Evolutionary conservation across 306 rosid genomes (phyloP), one percentile per base, ranked within the genome.

Genomic region (Vigna reflexopilosa): DNA sequence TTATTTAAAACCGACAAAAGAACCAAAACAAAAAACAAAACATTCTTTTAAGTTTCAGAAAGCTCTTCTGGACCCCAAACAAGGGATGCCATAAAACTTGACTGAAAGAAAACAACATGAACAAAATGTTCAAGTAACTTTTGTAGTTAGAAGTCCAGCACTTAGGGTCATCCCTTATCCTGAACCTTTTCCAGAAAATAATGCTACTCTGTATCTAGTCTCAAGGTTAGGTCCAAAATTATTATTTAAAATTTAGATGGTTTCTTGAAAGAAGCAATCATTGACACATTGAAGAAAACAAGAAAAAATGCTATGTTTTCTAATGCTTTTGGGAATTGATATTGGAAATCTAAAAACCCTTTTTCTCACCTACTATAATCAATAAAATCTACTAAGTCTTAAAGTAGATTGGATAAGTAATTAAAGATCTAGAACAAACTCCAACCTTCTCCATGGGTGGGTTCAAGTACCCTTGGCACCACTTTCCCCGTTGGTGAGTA

Each of bases 321-420:
- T 45, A 51, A 34, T 66, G 81, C 81, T 67, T 58, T 52, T 73
- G 57, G 82, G 13, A 49, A 20, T 11, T 72, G 56, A 80, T 70
- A 70, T 73, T 72, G 69, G 69, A 51, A 56, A 75, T 77, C 70
- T 64, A 52, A 32, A 75, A 70, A 55, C 45, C 86, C 73, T 88
- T 89, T 83, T 77, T 85, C 87, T 84, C 84, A 91, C 89, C 87
- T 50, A 85, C 85, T 85, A 66, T 77, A 54, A 77, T 88, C 69
- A 81, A 65, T 79, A 28, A 52, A 56, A 65, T 54, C 2, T 7
- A 40, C 44, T 40, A 9, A 9, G 44, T 40, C 44, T 40, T 9
- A 40, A 40, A 40, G 2, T 40, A 40, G 44, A 40, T 40, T 40
- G 44, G 44, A 8, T 40, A 7, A 38, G 9, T 7, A 4, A 0